Percentiles rank a stretch among this genome's conserved stretches.
Evolutionary conservation across 2,329 filamentous ascomycete species (phyloP).

Genomic region (Ophiosphaerella herpotricha): DNA sequence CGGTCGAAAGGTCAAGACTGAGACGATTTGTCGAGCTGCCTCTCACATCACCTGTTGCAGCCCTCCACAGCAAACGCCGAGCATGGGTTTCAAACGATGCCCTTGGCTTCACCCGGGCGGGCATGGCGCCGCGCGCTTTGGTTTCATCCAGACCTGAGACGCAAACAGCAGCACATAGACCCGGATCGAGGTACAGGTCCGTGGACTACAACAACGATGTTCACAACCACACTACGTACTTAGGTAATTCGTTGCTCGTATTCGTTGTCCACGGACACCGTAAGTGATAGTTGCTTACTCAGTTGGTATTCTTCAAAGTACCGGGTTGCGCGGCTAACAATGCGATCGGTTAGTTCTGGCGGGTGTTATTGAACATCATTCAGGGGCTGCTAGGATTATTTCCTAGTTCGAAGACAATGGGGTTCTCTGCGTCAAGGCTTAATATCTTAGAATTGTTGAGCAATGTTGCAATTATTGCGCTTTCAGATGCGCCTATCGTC

Average conservation of each 20-base stretch:
- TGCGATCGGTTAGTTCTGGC: too few relatives aligned
- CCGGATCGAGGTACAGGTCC: background rate
- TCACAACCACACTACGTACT: too few relatives aligned
- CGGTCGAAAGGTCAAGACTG: too few relatives aligned
- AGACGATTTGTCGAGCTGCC: slow-evolving; percentile 3
- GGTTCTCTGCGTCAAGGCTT: too few relatives aligned
- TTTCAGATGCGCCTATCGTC: background rate
- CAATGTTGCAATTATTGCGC: background rate
- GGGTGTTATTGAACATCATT: too few relatives aligned
- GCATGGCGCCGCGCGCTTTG: slow-evolving; percentile 7
- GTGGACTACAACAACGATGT: background rate
- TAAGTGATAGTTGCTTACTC: too few relatives aligned
- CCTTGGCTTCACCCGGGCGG: background rate
- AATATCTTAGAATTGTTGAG: background rate
- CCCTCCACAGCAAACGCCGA: background rate
- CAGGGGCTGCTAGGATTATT: too few relatives aligned
- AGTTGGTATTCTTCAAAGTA: too few relatives aligned
- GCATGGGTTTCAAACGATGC: slow-evolving; percentile 28
- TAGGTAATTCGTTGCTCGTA: too few relatives aligned
- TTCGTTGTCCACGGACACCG: too few relatives aligned
- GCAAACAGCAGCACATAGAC: slow-evolving; percentile 9
- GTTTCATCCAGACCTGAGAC: slow-evolving; percentile 14
- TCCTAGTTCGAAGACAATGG: too few relatives aligned
- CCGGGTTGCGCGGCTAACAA: too few relatives aligned
- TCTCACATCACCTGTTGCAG: slow-evolving; percentile 16